Conservation (phyloP, 257 asterid genomes). For the Anisodus acutangulus region DNA sequence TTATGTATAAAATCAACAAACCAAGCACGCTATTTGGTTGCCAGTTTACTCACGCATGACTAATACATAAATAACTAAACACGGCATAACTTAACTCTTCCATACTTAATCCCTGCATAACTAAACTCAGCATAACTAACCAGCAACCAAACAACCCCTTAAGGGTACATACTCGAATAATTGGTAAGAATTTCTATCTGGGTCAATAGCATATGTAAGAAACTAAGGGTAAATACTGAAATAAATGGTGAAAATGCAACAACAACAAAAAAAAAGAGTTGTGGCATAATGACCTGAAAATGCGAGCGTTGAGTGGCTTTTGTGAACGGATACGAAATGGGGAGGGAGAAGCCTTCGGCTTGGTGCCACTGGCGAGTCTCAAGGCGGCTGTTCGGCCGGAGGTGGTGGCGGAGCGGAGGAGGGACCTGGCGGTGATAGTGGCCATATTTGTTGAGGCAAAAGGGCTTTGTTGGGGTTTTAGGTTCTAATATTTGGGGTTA, state of each 20-base stretch:
- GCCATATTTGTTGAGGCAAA: conserved; percentile 40
- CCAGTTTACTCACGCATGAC: no score
- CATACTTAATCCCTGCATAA: no score
- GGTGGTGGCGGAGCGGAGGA: conserved; percentile 56
- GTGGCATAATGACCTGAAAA: conserved; percentile 53
- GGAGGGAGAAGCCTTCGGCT: conserved; percentile 46
- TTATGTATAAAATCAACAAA: no score
- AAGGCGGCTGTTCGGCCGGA: conserved; percentile 54
- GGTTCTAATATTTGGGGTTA: conserved; percentile 24
- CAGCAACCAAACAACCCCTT: no score
- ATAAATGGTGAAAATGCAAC: not conserved
- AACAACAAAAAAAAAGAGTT: not conserved
- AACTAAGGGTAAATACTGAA: not conserved
- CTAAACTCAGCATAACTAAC: no score
- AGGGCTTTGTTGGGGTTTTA: conserved; percentile 41
- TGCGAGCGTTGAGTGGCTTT: conserved; percentile 60
- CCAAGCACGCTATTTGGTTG: no score
- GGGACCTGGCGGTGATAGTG: conserved; percentile 61
- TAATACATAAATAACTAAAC: no score
- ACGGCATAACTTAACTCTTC: no score
- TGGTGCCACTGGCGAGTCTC: conserved; percentile 43
- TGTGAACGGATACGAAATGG: conserved; percentile 60
- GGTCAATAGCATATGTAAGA: not conserved
- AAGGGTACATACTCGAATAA: not conserved
- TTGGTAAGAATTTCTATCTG: not conserved